Base-by-base conservation (phyloP, 2,329 filamentous ascomycete species). In the Exophiala oligosperma region DNA sequence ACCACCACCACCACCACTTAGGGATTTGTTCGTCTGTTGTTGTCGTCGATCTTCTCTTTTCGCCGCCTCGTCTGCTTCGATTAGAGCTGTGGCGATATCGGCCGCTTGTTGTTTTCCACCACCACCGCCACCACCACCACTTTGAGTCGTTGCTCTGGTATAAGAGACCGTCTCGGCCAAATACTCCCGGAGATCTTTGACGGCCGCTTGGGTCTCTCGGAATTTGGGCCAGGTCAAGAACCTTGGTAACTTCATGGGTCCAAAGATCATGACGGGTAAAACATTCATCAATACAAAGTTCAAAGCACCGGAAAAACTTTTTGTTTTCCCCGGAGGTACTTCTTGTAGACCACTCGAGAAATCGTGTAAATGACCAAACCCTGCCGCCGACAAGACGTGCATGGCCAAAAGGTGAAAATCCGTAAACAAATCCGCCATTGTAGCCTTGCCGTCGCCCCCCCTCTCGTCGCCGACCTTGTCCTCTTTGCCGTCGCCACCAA, bases 261-360 rank as follows among this genome's bases (percentile, higher is more conserved):
- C 32, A 35, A 35, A 35, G 7, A 35, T 11, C 32, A 35, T 11
- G 32, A 35, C 32, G 32, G 32, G 32, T 6, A 35, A 9, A 2
- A 35, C 38, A 21, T 65, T 60, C 44, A 68, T 62, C 3, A 64
- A 49, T 28, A 57, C 51, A 38, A 68, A 59, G 1, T 43, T 53
- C 17, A 70, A 57, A 38, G 60, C 61, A 21, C 68, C 67, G 44
- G 64, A 59, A 14, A 56, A 35, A 23, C 38, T 40, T 12, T 53
- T 24, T 17, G 28, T 26, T 23, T 57, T 49, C 11, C 52, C 57
- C 11, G 17, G 35, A 3, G 44, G 38, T 9, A 56, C 23, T 12
- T 35, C 32, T 35, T 35, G 32, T 2, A 35, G 32, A 9, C 32
- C 32, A 9, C 32, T 35, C 7, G 32, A 35, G 32, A 35, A 35